Conservation (phyloP, 768 basidiomycete species). For the Suillus brevipes region DNA sequence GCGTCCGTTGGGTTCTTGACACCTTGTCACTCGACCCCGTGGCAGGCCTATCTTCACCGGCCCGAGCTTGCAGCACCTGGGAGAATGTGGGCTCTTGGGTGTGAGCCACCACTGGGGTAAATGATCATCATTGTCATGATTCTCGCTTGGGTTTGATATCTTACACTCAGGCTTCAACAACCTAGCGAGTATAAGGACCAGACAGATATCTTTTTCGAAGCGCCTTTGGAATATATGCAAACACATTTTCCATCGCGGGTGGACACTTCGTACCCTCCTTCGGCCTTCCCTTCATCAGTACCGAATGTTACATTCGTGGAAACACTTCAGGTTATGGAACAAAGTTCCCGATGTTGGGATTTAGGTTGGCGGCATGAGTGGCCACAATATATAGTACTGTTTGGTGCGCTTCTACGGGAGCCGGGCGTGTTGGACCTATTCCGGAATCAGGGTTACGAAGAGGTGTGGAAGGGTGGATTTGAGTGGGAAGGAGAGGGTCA, state of each 20-base stretch:
- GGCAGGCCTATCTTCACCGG: conserved; percentile 84
- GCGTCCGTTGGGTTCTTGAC: conserved; percentile 77
- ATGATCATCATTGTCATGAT: conserved; percentile 26
- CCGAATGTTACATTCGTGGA: conserved; percentile 41
- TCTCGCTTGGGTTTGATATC: conserved; percentile 13
- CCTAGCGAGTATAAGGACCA: conserved; percentile 70
- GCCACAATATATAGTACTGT: conserved; percentile 82
- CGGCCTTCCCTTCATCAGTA: conserved; percentile 51
- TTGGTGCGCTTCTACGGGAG: conserved; percentile 70
- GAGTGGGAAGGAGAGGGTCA: conserved; percentile 69
- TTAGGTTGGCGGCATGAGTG: conserved; percentile 67
- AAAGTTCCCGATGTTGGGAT: conserved; percentile 19
- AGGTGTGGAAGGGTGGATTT: conserved; percentile 66
- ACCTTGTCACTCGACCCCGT: conserved; percentile 97
- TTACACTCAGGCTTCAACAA: conserved; percentile 41
- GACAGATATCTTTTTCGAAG: conserved; percentile 75
- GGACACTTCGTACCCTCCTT: conserved; percentile 63
- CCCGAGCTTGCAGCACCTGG: conserved; percentile 54
- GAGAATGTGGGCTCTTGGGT: conserved; percentile 81
- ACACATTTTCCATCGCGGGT: conserved; percentile 67
- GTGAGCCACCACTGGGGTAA: conserved; percentile 89
- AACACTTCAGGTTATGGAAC: conserved; percentile 31
- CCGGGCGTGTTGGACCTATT: conserved; percentile 50
- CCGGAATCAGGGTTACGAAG: conserved; percentile 55
- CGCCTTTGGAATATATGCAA: conserved; percentile 65